phyloP scores from a whole-genome alignment of 139 green algal species.

The Closterium sp. region DNA sequence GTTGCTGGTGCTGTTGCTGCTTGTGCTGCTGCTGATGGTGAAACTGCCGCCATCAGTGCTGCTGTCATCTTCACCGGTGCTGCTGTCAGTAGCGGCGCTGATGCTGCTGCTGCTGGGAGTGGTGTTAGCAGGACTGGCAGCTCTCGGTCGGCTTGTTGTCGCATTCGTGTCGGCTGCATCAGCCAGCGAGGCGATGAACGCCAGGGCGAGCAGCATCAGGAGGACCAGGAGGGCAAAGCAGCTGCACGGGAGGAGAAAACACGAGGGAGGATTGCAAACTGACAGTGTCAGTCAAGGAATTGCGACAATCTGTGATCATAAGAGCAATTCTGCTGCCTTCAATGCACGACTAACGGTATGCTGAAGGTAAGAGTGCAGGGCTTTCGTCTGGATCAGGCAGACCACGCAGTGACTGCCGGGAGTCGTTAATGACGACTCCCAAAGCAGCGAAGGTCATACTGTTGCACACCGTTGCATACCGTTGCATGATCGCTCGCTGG shows the following conservation, averaged over 20 bases:
- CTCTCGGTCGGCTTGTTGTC: neutral
- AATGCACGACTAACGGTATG: too few relatives aligned
- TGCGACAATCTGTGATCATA: too few relatives aligned
- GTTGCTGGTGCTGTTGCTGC: neutral
- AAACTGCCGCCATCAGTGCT: neutral
- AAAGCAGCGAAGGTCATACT: too few relatives aligned
- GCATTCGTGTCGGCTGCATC: neutral
- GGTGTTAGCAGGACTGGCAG: neutral
- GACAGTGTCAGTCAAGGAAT: too few relatives aligned
- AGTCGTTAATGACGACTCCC: too few relatives aligned
- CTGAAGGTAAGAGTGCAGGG: too few relatives aligned
- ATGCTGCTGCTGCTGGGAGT: neutral
- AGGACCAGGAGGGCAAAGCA: neutral
- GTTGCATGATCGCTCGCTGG: neutral
- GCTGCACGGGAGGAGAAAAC: neutral
- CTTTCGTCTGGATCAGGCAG: too few relatives aligned
- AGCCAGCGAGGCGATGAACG: neutral
- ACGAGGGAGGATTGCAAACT: too few relatives aligned
- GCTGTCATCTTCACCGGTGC: neutral
- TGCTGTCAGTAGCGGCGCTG: neutral
- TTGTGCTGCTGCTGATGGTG: neutral
- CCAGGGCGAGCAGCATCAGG: neutral
- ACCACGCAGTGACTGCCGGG: too few relatives aligned
- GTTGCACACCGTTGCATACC: too few relatives aligned
- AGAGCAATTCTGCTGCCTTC: too few relatives aligned